These are phyloP conservation scores for Elongisporangium anandrum DNA, from an alignment of 352 stramenopile species.

Conservation along the genomic window DNA sequence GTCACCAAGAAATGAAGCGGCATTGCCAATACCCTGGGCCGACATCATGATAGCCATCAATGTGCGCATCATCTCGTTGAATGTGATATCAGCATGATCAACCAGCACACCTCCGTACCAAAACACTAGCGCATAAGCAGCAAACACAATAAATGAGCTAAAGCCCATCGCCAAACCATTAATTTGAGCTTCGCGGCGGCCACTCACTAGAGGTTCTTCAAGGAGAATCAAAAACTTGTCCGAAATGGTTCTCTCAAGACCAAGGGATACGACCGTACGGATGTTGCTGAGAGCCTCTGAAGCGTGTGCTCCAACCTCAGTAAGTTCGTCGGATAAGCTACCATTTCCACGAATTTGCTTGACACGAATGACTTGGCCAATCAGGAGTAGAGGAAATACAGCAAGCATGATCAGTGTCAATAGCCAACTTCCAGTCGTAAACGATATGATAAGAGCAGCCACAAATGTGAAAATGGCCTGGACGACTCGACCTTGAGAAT, in stretches of 20 bases:
- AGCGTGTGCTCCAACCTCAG: slow-evolving; percentile 30
- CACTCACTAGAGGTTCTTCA: slow-evolving; percentile 13
- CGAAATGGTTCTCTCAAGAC: slow-evolving; percentile 22
- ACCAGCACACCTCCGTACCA: slow-evolving; percentile 54
- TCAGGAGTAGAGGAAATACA: slow-evolving; percentile 53
- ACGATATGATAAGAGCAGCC: slow-evolving; percentile 25
- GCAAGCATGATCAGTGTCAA: slow-evolving; percentile 53
- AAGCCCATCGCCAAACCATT: slow-evolving; percentile 52
- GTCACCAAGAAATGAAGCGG: slow-evolving; percentile 22
- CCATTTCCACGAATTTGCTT: slow-evolving; percentile 7
- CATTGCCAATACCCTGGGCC: slow-evolving; percentile 23
- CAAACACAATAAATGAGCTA: slow-evolving; percentile 46
- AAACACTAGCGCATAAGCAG: slow-evolving; percentile 44
- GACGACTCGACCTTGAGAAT: slow-evolving; percentile 38
- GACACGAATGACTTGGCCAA: slow-evolving; percentile 27
- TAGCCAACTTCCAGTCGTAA: slow-evolving; percentile 50
- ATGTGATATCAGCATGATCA: slow-evolving; percentile 30
- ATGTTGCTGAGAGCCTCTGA: slow-evolving; percentile 43
- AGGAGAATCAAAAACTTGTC: slow-evolving; percentile 25
- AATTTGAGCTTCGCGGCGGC: slow-evolving; percentile 15
- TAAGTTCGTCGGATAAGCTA: slow-evolving; percentile 15
- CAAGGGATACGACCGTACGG: slow-evolving; percentile 30
- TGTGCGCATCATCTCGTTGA: slow-evolving; percentile 32
- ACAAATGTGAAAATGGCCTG: slow-evolving; percentile 38
- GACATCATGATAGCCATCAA: slow-evolving; percentile 42